Base-by-base conservation (phyloP, 148 eudicot genomes). In the Cornus controversa region DNA sequence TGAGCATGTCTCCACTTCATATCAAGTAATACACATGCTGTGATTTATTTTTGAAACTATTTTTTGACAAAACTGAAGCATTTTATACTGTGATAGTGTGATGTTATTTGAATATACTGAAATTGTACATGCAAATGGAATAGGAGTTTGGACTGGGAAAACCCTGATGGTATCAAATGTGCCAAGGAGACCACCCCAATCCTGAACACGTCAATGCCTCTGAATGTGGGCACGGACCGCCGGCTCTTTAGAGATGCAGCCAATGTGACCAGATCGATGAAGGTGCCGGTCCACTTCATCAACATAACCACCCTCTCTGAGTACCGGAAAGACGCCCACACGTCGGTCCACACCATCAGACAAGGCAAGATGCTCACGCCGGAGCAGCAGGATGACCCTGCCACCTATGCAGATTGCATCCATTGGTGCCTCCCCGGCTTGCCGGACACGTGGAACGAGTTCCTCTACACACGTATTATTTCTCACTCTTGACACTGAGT, bases 361-460 rank as follows among this genome's bases (percentile, higher is more conserved):
- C 99, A 93, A 65, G 99, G 99, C 9, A 90, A 93, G 79, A 79
- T 93, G 87, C 73, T 95, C 5, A 88, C 91, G 6, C 82, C 85
- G 6, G 94, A 91, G 58, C 97, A 95, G 2, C 84, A 93, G 64
- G 87, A 94, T 0, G 96, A 93, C 31, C 99, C 99, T 1, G 76
- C 67, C 1, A 79, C 77, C 0, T 95, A 84, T 40, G 97, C 99
- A 0, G 99, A 95, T 82, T 95, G 99, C 67, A 95, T 95, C 28
- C 99, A 95, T 31, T 95, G 99, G 99, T 95, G 99, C 76, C 89
- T 95, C 22, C 99, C 99, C 1, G 99, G 99, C 10, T 68, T 95
- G 65, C 99, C 99, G 4, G 99, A 95, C 77, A 91, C 87, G 2
- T 95, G 98, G 98, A 95, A 95, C 6, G 98, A 95, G 89, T 89